These are phyloP conservation scores for Zygosaccharomyces bailii DNA, from an alignment of 805 yeast species.

Conservation along the genomic window DNA sequence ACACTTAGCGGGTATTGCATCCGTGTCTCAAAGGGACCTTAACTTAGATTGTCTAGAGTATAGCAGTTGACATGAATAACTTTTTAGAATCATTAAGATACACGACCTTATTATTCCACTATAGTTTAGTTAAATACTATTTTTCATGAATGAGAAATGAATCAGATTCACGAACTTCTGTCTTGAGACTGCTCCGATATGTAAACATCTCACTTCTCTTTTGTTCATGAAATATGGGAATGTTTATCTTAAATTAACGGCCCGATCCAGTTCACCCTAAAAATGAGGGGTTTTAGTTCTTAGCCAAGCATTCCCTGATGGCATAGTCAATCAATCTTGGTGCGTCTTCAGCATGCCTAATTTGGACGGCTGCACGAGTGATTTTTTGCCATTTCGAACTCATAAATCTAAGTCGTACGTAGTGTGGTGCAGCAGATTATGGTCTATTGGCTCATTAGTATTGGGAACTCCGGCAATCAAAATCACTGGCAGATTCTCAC, in stretches of 20 bases:
- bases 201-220: too few relatives aligned
- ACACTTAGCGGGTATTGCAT: constrained; percentile 16
- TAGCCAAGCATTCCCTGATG: background rate
- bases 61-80: constrained; percentile 1
- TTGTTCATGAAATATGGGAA: too few relatives aligned
- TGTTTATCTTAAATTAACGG: too few relatives aligned
- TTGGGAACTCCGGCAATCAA: constrained; percentile 1
- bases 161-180: too few relatives aligned
- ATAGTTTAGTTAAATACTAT: too few relatives aligned
- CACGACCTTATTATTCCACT: too few relatives aligned
- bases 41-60: constrained; percentile 14
- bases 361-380: constrained; percentile 6
- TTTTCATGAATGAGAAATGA: too few relatives aligned
- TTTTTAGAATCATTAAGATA: background rate
- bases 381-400: constrained; percentile 5
- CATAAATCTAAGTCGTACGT: background rate
- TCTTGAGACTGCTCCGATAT: too few relatives aligned
- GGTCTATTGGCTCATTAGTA: constrained; percentile 1
- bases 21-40: constrained; percentile 13
- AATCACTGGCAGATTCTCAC: constrained; percentile 5
- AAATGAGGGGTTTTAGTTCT: too few relatives aligned
- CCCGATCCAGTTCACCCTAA: too few relatives aligned
- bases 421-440: constrained; percentile 2
- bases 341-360: constrained; percentile 2
- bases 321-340: constrained; percentile 4